Percentiles rank a stretch among this genome's conserved stretches.
Evolutionary conservation across 208 protist genomes (phyloP).

Genomic region (Zelonia costaricensis): DNA sequence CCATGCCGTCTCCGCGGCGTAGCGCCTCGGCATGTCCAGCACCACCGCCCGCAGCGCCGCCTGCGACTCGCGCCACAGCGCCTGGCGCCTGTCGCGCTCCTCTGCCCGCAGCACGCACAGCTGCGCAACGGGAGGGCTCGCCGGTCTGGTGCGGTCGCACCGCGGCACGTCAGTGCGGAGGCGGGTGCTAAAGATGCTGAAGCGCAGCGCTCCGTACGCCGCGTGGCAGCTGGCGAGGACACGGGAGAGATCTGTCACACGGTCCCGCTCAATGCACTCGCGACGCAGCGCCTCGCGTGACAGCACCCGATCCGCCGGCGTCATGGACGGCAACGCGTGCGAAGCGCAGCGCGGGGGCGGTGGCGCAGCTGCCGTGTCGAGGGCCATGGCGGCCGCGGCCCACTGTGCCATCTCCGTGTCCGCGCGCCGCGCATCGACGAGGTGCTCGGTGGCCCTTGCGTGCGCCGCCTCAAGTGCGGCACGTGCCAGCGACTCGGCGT

Average conservation of each 20-base stretch:
- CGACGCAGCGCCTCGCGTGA: constrained; percentile 24
- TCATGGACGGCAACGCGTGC: not conserved
- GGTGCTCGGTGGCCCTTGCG: not conserved
- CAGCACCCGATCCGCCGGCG: constrained; percentile 11
- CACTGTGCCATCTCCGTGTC: not conserved
- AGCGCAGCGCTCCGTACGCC: not conserved
- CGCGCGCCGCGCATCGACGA: not conserved
- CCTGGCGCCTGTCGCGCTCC: constrained; percentile 21
- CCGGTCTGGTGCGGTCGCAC: not conserved
- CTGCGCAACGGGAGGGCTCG: constrained; percentile 9
- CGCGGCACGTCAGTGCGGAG: not conserved
- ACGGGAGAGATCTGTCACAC: not conserved
- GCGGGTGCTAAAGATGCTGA: not conserved
- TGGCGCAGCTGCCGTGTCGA: not conserved
- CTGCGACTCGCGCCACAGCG: constrained; percentile 12
- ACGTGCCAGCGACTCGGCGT: not conserved
- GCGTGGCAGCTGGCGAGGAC: not conserved
- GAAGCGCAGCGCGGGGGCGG: not conserved
- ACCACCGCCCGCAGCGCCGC: not conserved
- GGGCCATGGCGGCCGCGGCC: not conserved
- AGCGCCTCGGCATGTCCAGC: not conserved
- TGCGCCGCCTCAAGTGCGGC: not conserved
- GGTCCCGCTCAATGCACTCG: not conserved
- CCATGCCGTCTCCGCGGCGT: constrained; percentile 12
- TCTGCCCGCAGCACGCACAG: constrained; percentile 2